A percentile compares a stretch with the other conserved stretches of the same genome.
These are phyloP conservation scores for Hanseniaspora taiwanica DNA, from an alignment of 805 yeast species.

Conservation along the genomic window DNA sequence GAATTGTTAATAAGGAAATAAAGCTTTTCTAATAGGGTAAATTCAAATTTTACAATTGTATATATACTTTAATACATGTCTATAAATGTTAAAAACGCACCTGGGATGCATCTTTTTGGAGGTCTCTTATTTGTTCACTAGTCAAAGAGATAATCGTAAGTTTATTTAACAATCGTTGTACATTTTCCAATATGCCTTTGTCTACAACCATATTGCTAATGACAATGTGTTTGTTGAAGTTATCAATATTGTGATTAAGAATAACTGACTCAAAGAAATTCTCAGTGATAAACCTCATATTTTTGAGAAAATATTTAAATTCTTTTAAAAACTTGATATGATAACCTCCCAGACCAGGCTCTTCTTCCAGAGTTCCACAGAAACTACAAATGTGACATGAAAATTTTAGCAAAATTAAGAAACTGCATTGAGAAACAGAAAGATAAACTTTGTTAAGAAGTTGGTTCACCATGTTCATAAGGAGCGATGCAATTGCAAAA, in stretches of 20 bases:
- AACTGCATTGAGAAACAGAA: background rate
- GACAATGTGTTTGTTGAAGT: too few relatives aligned
- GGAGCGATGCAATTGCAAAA: background rate
- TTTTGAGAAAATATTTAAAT: background rate
- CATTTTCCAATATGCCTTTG: too few relatives aligned
- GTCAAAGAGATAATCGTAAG: too few relatives aligned
- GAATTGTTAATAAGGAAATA: slow-evolving; percentile 38
- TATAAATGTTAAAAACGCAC: background rate
- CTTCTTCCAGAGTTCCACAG: background rate
- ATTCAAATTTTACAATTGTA: too few relatives aligned
- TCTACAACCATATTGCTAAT: too few relatives aligned
- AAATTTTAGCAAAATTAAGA: background rate
- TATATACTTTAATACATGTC: background rate
- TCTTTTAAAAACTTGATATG: background rate
- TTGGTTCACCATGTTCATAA: background rate
- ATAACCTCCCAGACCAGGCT: background rate
- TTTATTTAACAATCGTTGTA: too few relatives aligned
- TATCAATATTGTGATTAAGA: background rate
- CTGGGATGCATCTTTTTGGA: too few relatives aligned
- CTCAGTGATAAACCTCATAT: background rate
- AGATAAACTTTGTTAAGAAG: background rate
- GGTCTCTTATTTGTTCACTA: too few relatives aligned
- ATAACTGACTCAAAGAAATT: background rate
- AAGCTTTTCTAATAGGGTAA: too few relatives aligned
- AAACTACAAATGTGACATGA: background rate